Conservation (phyloP, 2,329 filamentous ascomycete species). For the Davidsoniella australis region DNA sequence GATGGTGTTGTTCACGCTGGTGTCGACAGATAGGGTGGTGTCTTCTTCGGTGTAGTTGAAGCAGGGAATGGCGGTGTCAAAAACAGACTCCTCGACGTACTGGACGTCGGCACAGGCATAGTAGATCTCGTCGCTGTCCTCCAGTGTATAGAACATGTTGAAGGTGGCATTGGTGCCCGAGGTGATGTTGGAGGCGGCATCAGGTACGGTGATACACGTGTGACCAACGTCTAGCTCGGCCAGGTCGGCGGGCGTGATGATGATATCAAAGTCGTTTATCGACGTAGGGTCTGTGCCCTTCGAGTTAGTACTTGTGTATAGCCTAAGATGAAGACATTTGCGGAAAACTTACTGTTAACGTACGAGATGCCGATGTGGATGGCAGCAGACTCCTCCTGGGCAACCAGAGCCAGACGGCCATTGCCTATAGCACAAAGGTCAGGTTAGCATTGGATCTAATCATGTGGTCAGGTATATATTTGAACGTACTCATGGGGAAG, state of each 20-base stretch:
- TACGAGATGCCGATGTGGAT: slow-evolving; percentile 37
- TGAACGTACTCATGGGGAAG: slow-evolving; percentile 34
- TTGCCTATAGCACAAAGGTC: slow-evolving; percentile 23
- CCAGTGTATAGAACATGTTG: slow-evolving; percentile 29
- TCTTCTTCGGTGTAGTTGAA: slow-evolving; percentile 26
- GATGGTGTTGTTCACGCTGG: slow-evolving; percentile 13
- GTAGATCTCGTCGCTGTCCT: slow-evolving; percentile 27
- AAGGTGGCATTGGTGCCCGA: slow-evolving; percentile 30
- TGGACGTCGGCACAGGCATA: slow-evolving; percentile 33
- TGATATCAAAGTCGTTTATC: slow-evolving; percentile 24
- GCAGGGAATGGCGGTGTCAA: slow-evolving; percentile 22
- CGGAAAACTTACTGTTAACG: slow-evolving; percentile 24
- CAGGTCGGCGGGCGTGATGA: slow-evolving; percentile 22
- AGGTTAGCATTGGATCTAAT: too few species aligned
- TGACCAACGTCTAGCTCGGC: slow-evolving; percentile 27
- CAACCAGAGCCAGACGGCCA: slow-evolving; percentile 36
- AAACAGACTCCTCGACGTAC: slow-evolving; percentile 22
- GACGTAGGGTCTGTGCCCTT: slow-evolving; percentile 21
- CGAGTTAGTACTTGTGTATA: neutral
- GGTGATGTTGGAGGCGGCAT: slow-evolving; percentile 20
- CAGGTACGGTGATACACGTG: slow-evolving; percentile 26
- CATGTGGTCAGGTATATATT: neutral
- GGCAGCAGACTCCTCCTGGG: slow-evolving; percentile 39
- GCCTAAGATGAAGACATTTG: neutral
- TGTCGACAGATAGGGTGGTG: slow-evolving; percentile 15